phyloP scores from a whole-genome alignment of 2,329 filamentous ascomycete species.

The Fusarium hainanense region DNA sequence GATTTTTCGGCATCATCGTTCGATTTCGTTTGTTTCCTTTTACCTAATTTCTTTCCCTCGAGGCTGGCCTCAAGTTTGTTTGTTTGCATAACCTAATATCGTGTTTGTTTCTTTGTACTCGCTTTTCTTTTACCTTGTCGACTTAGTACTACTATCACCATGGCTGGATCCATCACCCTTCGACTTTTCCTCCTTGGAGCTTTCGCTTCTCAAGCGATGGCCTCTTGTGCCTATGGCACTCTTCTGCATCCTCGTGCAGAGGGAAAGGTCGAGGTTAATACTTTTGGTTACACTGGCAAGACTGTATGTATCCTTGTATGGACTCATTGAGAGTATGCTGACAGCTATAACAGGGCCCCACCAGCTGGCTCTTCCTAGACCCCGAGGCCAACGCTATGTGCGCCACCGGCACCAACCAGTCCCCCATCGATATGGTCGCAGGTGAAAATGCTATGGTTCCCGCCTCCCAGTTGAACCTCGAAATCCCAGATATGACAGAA shows the following conservation, averaged over 20 bases:
- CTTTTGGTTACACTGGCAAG: constrained; percentile 49
- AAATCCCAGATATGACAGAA: constrained; percentile 51
- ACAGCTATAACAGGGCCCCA: constrained; percentile 53
- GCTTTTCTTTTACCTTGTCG: not conserved
- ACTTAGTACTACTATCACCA: not conserved
- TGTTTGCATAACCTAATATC: constrained; percentile 1
- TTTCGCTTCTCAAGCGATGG: constrained; percentile 38
- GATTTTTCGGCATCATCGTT: constrained; percentile 31
- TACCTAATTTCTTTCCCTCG: constrained; percentile 1
- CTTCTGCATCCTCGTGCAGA: constrained; percentile 49
- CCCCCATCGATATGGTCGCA: constrained; percentile 64
- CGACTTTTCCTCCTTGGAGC: constrained; percentile 21
- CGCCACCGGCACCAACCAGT: constrained; percentile 61
- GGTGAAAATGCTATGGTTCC: constrained; percentile 43
- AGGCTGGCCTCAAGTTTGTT: constrained; percentile 27
- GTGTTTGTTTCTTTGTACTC: constrained; percentile 4
- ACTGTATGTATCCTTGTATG: not conserved
- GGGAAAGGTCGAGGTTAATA: constrained; percentile 47
- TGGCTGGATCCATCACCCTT: constrained; percentile 27
- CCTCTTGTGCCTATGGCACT: constrained; percentile 56
- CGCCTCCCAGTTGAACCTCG: constrained; percentile 49
- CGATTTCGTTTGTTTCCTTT: constrained; percentile 14
- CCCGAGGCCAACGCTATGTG: constrained; percentile 57
- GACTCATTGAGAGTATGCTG: not conserved
- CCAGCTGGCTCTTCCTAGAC: constrained; percentile 63